These are phyloP conservation scores for Tillandsia fasciculata DNA, from an alignment of 176 grass and related monocot genomes.

Conservation along the genomic window DNA sequence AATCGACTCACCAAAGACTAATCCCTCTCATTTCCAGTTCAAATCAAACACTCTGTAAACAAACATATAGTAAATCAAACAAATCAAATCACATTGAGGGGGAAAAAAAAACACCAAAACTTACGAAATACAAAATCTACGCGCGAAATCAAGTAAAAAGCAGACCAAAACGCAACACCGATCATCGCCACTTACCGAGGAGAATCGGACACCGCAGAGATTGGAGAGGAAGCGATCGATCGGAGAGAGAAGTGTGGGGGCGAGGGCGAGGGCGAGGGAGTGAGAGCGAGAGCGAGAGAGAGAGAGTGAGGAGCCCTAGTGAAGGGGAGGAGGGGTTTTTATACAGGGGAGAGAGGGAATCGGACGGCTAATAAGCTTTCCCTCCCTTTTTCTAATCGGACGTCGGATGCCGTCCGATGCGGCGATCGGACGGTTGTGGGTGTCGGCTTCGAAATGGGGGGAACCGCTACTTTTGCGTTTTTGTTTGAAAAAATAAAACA, in stretches of 20 bases:
- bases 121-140: background rate
- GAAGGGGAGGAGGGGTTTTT: slow-evolving; percentile 9
- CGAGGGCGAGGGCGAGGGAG: background rate
- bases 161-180: too few species aligned
- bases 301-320: slow-evolving; percentile 6
- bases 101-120: background rate
- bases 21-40: too few species aligned
- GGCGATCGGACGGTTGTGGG: slow-evolving; percentile 26
- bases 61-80: too few species aligned
- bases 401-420: slow-evolving; percentile 31
- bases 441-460: slow-evolving; percentile 25
- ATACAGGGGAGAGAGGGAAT: slow-evolving; percentile 44
- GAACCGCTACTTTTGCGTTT: background rate
- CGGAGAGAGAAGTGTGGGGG: background rate
- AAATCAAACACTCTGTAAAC: too few species aligned
- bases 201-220: background rate
- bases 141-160: too few species aligned
- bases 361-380: slow-evolving; percentile 44
- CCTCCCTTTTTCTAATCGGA: slow-evolving; percentile 31
- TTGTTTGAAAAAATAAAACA: background rate
- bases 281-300: background rate
- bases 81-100: too few species aligned
- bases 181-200: background rate
- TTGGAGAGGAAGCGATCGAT: slow-evolving; percentile 4
- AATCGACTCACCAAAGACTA: too few species aligned